A percentile compares a stretch with the other conserved stretches of the same genome.
phyloP scores from a whole-genome alignment of 176 grass and related monocot species.

The Guadua angustifolia region DNA sequence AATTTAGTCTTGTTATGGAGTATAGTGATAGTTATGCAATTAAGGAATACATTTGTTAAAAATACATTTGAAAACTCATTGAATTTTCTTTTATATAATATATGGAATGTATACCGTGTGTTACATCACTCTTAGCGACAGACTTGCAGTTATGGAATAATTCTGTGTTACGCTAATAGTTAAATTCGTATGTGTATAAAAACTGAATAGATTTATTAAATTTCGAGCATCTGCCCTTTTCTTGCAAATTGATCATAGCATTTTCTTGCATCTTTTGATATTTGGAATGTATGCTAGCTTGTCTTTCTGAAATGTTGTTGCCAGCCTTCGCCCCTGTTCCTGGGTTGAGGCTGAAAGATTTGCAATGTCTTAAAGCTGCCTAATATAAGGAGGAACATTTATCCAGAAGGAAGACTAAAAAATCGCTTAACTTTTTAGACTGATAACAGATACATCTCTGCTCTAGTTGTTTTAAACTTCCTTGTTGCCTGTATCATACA shows the following conservation, averaged over 20 bases:
- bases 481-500: background rate
- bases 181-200: background rate
- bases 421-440: background rate
- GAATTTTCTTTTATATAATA: background rate
- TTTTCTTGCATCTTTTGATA: slow-evolving; percentile 3
- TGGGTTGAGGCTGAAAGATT: slow-evolving; percentile 1
- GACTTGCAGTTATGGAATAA: background rate
- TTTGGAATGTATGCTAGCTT: background rate
- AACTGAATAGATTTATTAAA: background rate
- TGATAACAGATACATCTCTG: background rate
- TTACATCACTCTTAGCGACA: background rate
- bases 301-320: background rate
- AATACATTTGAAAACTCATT: slow-evolving; percentile 18
- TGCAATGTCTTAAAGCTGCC: background rate
- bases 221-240: background rate
- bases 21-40: slow-evolving; percentile 3
- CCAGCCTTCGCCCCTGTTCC: background rate
- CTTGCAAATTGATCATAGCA: background rate
- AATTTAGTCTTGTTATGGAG: background rate
- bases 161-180: background rate
- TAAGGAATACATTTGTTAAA: slow-evolving; percentile 38
- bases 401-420: background rate
- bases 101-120: background rate
- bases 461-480: slow-evolving; percentile 9
- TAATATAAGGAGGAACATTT: background rate